These are phyloP conservation scores for Euphorbia neoarborescens DNA, from an alignment of 441 rosid genomes.

Conservation along the genomic window DNA sequence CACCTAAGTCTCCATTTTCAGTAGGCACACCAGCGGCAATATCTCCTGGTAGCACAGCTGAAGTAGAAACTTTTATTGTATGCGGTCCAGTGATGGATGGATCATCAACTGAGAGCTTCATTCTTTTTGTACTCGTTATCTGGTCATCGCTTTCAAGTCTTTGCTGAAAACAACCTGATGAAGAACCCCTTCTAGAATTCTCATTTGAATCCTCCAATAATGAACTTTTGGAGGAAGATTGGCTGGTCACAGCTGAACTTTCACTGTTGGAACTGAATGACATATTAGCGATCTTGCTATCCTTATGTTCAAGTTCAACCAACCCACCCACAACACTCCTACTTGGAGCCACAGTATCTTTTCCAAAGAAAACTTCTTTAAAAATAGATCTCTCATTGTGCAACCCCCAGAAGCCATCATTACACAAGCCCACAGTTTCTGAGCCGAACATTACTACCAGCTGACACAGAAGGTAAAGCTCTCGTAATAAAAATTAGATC, in stretches of 20 bases:
- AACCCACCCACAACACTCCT: constrained; percentile 43
- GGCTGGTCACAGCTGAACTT: constrained; percentile 53
- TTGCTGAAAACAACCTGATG: constrained; percentile 29
- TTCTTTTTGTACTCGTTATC: constrained; percentile 33
- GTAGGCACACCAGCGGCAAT: constrained; percentile 19
- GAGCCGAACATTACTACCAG: constrained; percentile 32
- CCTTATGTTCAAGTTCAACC: constrained; percentile 37
- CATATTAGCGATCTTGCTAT: constrained; percentile 30
- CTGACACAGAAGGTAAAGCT: constrained; percentile 8
- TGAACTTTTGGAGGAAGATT: constrained; percentile 33
- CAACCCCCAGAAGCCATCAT: constrained; percentile 60
- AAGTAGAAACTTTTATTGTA: constrained; percentile 21
- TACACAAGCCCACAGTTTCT: constrained; percentile 30
- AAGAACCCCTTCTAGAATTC: constrained; percentile 27
- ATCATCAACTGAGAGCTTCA: constrained; percentile 36
- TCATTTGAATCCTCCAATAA: constrained; percentile 30
- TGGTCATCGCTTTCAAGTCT: constrained; percentile 36
- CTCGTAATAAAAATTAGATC: not conserved
- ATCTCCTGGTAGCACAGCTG: constrained; percentile 21
- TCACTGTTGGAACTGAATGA: constrained; percentile 51
- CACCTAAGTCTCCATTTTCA: constrained; percentile 26
- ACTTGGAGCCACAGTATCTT: constrained; percentile 31
- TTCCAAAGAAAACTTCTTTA: constrained; percentile 52
- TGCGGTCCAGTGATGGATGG: constrained; percentile 25
- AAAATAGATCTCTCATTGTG: constrained; percentile 47